These are phyloP conservation scores for Pigoraptor vietnamica DNA, from an alignment of 78 protist genomes.

Conservation along the genomic window DNA sequence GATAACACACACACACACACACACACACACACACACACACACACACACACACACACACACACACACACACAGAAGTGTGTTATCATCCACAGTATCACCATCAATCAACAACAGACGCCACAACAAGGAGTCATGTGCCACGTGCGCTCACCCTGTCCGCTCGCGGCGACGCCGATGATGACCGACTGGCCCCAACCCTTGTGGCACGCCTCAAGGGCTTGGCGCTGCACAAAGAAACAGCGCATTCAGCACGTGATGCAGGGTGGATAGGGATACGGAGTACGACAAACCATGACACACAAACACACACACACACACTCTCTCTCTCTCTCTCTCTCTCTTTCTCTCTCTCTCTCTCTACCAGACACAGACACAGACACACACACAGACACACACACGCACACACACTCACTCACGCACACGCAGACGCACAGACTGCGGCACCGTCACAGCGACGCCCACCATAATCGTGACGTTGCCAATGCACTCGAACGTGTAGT, in stretches of 20 bases:
- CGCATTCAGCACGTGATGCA: too few species aligned
- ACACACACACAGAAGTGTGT: too few species aligned
- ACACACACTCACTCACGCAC: not conserved
- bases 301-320: not conserved
- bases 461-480: constrained; percentile 82
- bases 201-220: constrained; percentile 79
- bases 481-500: constrained; percentile 88
- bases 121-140: too few species aligned
- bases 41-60: constrained; percentile 6
- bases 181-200: constrained; percentile 20
- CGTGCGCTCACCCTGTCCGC: constrained; percentile 62
- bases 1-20: too few species aligned
- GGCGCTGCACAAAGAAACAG: constrained; percentile 39
- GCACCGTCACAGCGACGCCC: constrained; percentile 45
- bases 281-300: not conserved
- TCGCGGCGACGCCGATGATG: constrained; percentile 74
- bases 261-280: not conserved
- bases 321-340: too few species aligned
- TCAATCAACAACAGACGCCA: too few species aligned
- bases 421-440: constrained; percentile 38
- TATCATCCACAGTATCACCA: too few species aligned
- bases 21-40: constrained; percentile 8
- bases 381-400: not conserved
- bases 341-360: too few species aligned
- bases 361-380: not conserved